phyloP scores from a whole-genome alignment of 805 yeast genomes.

The Zygotorulaspora florentina region DNA sequence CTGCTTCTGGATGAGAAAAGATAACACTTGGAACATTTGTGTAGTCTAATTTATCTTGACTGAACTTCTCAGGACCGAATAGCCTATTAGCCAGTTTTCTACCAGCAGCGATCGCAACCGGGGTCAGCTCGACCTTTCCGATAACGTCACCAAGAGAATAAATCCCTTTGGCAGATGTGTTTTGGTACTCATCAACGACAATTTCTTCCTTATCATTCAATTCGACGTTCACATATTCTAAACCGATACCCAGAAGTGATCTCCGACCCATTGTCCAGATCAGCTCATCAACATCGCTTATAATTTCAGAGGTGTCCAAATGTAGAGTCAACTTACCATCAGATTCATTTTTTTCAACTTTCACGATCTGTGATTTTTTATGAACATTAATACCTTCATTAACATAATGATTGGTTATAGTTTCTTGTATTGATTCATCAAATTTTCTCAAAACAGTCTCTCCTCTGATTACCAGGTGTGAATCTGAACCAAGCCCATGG shows the following conservation, averaged over 20 bases:
- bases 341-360: constrained; percentile 44
- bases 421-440: constrained; percentile 73
- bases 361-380: constrained; percentile 52
- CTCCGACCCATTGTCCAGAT: constrained; percentile 95
- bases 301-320: constrained; percentile 37
- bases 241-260: constrained; percentile 67
- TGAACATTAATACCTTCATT: constrained; percentile 79
- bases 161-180: constrained; percentile 64
- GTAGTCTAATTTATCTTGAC: constrained; percentile 78
- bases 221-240: constrained; percentile 71
- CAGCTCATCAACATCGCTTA: constrained; percentile 76
- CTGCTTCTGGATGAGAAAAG: constrained; percentile 98
- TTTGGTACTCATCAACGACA: constrained; percentile 82
- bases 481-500: constrained; percentile 79
- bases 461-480: constrained; percentile 85
- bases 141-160: constrained; percentile 92
- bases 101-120: constrained; percentile 98
- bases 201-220: constrained; percentile 58
- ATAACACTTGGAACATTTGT: constrained; percentile 87
- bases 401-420: constrained; percentile 75
- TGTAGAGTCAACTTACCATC: constrained; percentile 49
- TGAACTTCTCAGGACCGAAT: constrained; percentile 73
- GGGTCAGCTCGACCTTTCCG: constrained; percentile 91
- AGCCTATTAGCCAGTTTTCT: constrained; percentile 87
- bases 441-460: constrained; percentile 85